Conservation (phyloP, 2,329 filamentous ascomycete species). For the Xylaria sp. region DNA sequence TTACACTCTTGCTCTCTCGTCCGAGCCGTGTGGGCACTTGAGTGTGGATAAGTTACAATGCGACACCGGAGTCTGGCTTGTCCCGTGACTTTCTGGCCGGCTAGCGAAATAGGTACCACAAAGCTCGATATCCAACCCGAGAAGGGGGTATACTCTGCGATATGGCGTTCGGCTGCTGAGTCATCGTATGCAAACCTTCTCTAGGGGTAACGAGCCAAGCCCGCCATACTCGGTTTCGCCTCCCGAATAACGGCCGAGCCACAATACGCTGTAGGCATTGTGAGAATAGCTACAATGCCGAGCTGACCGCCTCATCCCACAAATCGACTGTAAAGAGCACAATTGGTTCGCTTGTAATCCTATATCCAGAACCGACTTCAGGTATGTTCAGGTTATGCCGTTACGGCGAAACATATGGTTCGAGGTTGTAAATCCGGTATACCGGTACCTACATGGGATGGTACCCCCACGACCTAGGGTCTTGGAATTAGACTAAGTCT, state of each 20-base stretch:
- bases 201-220: conserved; percentile 8
- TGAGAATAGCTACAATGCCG: conserved; percentile 9
- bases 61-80: conserved; percentile 27
- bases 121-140: not conserved
- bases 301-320: conserved; percentile 22
- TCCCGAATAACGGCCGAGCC: conserved; percentile 28
- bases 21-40: conserved; percentile 17
- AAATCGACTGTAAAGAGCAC: conserved; percentile 1
- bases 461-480: conserved; percentile 27
- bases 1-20: not conserved
- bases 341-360: conserved; percentile 21
- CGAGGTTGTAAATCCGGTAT: conserved; percentile 34
- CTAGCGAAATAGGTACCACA: conserved; percentile 21
- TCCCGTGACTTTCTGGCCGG: conserved; percentile 18
- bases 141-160: conserved; percentile 33
- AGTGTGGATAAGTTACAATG: conserved; percentile 13
- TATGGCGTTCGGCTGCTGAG: conserved; percentile 25
- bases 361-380: conserved; percentile 6
- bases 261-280: not conserved
- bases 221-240: conserved; percentile 25
- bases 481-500: conserved; percentile 18
- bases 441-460: conserved; percentile 27
- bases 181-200: conserved; percentile 15
- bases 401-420: conserved; percentile 21
- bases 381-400: not conserved